These are phyloP conservation scores for Colletotrichum lupini DNA, from an alignment of 2,329 filamentous ascomycete genomes.

Conservation along the genomic window DNA sequence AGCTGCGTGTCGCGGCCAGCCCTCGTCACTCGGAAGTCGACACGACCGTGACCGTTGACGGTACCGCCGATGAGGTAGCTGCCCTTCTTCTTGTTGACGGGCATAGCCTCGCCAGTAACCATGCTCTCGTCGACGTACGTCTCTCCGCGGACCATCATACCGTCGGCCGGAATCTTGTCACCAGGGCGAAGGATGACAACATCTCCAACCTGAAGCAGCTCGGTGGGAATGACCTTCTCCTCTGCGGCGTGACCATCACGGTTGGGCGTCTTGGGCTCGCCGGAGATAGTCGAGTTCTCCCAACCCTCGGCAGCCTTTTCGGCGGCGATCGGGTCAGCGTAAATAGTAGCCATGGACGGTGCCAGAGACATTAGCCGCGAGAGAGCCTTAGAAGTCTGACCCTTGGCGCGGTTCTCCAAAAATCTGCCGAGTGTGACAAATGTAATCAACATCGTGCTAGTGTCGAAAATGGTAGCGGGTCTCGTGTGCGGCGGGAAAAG, in stretches of 20 bases:
- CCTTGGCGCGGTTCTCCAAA: constrained; percentile 94
- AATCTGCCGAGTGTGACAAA: constrained; percentile 93
- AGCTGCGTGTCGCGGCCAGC: constrained; percentile 96
- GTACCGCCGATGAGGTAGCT: constrained; percentile 89
- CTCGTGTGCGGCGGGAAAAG: constrained; percentile 79
- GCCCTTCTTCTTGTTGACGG: constrained; percentile 88
- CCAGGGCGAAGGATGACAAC: constrained; percentile 93
- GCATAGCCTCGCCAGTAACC: constrained; percentile 98
- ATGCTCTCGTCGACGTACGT: constrained; percentile 97
- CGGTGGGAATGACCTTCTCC: constrained; percentile 89
- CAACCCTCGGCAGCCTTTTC: constrained; percentile 89
- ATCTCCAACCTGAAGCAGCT: constrained; percentile 93
- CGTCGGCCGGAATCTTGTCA: constrained; percentile 96
- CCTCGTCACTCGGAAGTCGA: constrained; percentile 92
- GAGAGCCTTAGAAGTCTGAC: constrained; percentile 93
- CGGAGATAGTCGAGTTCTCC: constrained; percentile 57
- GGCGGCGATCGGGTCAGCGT: constrained; percentile 91
- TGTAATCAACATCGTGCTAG: constrained; percentile 97
- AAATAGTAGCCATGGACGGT: constrained; percentile 97
- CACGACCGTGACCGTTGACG: constrained; percentile 90
- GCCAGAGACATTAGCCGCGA: constrained; percentile 95
- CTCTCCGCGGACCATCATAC: constrained; percentile 85
- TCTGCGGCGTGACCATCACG: constrained; percentile 74
- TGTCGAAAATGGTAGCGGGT: constrained; percentile 94
- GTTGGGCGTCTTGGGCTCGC: constrained; percentile 57